Evolutionary conservation across 1,284 basidiomycete species (phyloP), one percentile per base, ranked within the genome.

Genomic region (Ceratobasidium sp.): DNA sequence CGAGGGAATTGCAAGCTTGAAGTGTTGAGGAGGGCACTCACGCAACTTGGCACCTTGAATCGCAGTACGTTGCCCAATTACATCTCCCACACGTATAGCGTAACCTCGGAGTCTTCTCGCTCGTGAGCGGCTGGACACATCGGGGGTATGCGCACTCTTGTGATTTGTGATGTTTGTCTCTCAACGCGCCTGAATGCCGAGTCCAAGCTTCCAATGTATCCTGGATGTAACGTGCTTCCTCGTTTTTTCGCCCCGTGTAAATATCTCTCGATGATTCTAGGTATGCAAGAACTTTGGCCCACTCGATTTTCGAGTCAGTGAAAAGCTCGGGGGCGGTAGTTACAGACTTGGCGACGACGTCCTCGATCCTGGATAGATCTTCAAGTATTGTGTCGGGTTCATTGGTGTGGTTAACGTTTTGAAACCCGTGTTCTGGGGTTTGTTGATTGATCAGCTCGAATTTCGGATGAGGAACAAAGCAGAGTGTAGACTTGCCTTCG

Each of bases 91-190:
- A 64, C 30, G 41, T 33, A 20, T 5, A 33, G 8, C 60, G 33
- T 18, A 41, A 6, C 41, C 33, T 23, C 3, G 41, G 4, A 10
- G 30, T n/a, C 12, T 41, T 35, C 33, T 64, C 60, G 2, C 8
- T 30, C 60, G 60, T 41, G 41, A 8, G 8, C 23, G 60, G 52
- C 18, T 54, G 35, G 20, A 33, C 20, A 41, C 60, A 64, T 14
- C 60, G 60, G 6, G 60, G 27, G 35, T 64, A 38, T 64, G 35
- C 30, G 33, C 60, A 64, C 33, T 18, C 8, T 64, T 64, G 60
- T 41, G 60, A 12, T 18, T 20, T 10, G 5, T 14, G 60, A 18
- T 35, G 3, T 30, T 6, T 10, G 35, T 10, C 23, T n/a, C 23
- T 54, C 18, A 54, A n/a, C 5, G 18, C 52, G 5, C 4, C 23